A percentile compares a stretch with the other conserved stretches of the same genome.
Conservation (phyloP, 768 basidiomycete species). For the Lepiota venenata region DNA sequence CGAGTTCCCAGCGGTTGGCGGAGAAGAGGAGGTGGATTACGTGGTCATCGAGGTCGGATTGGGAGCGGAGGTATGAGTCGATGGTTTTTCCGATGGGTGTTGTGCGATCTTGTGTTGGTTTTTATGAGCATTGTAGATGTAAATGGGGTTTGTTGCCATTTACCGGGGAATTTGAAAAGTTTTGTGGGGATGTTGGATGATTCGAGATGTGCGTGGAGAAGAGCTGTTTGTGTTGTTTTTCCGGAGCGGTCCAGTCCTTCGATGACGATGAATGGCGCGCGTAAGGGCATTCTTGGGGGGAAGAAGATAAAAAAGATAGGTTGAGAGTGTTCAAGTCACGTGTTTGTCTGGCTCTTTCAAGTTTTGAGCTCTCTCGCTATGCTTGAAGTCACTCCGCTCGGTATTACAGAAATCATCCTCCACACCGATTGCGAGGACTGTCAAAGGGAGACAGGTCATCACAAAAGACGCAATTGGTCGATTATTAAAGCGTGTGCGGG, state of each 20-base stretch:
- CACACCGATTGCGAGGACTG: neutral
- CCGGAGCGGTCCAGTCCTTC: constrained; percentile 97
- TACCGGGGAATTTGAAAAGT: constrained; percentile 90
- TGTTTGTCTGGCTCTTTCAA: no score
- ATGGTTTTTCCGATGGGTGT: constrained; percentile 93
- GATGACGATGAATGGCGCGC: constrained; percentile 86
- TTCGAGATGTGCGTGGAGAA: constrained; percentile 55
- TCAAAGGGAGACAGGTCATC: constrained; percentile 11
- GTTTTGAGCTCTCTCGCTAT: no score
- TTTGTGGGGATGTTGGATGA: constrained; percentile 42
- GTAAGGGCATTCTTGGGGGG: constrained; percentile 14
- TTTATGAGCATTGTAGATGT: no score
- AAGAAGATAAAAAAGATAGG: neutral
- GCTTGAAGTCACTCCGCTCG: no score
- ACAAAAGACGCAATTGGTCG: constrained; percentile 25
- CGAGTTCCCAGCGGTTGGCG: constrained; percentile 95
- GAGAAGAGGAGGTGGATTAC: constrained; percentile 94
- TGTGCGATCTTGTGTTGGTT: constrained; percentile 56
- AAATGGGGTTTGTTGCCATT: no score
- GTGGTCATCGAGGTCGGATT: constrained; percentile 86
- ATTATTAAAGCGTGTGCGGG: constrained; percentile 23
- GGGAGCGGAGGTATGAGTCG: constrained; percentile 81
- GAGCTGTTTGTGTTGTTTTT: constrained; percentile 83
- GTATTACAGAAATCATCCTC: no score
- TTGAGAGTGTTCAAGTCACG: no score